phyloP scores from a whole-genome alignment of 2,329 filamentous ascomycete species.

The Amauroascus verrucosus region DNA sequence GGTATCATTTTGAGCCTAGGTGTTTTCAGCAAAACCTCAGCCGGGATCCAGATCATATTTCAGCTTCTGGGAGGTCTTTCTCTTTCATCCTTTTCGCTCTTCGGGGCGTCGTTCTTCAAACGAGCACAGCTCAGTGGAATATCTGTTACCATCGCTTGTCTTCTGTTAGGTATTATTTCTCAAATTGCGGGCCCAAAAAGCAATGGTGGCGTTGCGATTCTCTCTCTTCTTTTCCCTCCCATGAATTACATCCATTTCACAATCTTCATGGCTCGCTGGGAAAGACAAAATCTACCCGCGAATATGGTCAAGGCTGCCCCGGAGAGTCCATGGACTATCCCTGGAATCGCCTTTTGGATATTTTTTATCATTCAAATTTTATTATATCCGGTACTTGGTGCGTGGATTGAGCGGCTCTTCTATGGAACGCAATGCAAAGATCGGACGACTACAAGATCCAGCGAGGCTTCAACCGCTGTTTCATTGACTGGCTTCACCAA shows the following conservation, averaged over 20 bases:
- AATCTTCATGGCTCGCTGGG: constrained; percentile 65
- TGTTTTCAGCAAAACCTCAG: constrained; percentile 55
- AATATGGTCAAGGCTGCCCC: constrained; percentile 56
- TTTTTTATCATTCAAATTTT: constrained; percentile 70
- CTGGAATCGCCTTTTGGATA: constrained; percentile 67
- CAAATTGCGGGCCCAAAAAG: constrained; percentile 53
- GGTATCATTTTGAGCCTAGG: constrained; percentile 49
- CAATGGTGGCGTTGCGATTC: constrained; percentile 55
- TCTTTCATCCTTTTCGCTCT: constrained; percentile 67
- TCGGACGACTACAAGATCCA: constrained; percentile 17
- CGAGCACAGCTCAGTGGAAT: constrained; percentile 83
- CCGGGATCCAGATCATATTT: constrained; percentile 59
- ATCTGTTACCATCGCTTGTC: constrained; percentile 58
- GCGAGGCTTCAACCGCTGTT: constrained; percentile 45
- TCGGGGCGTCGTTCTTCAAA: constrained; percentile 74
- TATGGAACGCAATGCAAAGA: constrained; percentile 59
- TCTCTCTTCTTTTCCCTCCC: constrained; percentile 70
- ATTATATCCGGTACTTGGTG: constrained; percentile 64
- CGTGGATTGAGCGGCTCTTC: constrained; percentile 59
- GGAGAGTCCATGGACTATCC: constrained; percentile 54
- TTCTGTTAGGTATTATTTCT: constrained; percentile 70
- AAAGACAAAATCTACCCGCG: constrained; percentile 50
- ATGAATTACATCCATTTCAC: constrained; percentile 81
- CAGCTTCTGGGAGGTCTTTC: constrained; percentile 68
- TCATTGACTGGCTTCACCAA: constrained; percentile 66